Evolutionary conservation across 768 basidiomycete genomes (phyloP), one percentile per base, ranked within the genome.

Genomic region (Amanita pallidorosea): DNA sequence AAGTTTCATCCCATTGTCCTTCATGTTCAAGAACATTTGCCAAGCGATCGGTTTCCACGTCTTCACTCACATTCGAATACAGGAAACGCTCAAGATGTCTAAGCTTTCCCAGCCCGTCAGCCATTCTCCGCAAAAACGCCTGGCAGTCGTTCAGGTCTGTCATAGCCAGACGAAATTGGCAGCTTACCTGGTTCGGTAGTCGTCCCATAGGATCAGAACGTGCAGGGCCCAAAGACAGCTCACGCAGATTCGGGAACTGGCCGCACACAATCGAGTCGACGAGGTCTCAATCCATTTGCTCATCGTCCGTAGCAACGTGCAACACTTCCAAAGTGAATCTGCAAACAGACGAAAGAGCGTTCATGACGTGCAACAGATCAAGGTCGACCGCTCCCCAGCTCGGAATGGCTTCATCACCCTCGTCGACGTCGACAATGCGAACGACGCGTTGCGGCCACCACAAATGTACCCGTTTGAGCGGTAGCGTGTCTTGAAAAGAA

Each of bases 381-480:
- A 49, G 48, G 4, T 49, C 37, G 13, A 49, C 38, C 5, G 18
- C 4, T 3, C 27, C 40, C 22, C 22, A 8, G 23, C 8, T 9
- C 12, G 40, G 37, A 41, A 22, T 22, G 1, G 9, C 22, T 7
- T n/a, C 25, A 17, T 49, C 48, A 12, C 17, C 27, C 8, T 11
- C 20, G 46, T 38, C n/a, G 13, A 22, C n/a, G n/a, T 41, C 34
- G 36, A 33, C 48, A 40, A 49, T 27, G 22, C 38, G 38, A 40
- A 49, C 48, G n/a, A 29, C n/a, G 23, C 48, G 48, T 18, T 49
- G 48, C 15, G 48, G 48, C 48, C 48, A 49, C 27, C 48, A 49
- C 8, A 49, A 9, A 5, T 49, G 48, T 11, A 49, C 38, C 27
- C 48, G 48, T 23, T 40, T 49, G 4, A 49, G 48, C 12, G 49